Conservation (phyloP, 2,329 filamentous ascomycete species). For the Coniochaeta ligniaria region DNA sequence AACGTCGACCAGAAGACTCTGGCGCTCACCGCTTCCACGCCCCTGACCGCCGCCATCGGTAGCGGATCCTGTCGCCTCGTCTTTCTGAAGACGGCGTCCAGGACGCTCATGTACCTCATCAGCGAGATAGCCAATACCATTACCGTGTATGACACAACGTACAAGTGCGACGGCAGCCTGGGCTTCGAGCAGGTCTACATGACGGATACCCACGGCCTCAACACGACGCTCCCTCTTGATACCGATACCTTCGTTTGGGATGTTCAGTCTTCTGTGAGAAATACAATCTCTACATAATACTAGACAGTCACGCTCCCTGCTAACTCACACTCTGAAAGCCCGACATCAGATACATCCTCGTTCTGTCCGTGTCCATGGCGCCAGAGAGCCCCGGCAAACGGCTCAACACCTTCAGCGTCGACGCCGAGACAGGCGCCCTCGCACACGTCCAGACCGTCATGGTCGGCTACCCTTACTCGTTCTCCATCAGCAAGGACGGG, state of each 20-base stretch:
- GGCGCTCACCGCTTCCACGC: slow-evolving; percentile 27
- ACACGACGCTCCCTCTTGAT: slow-evolving; percentile 27
- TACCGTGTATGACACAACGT: slow-evolving; percentile 47
- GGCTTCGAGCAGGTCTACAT: slow-evolving; percentile 38
- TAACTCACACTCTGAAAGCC: slow-evolving; percentile 42
- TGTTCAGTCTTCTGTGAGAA: slow-evolving; percentile 48
- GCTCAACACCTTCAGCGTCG: slow-evolving; percentile 54
- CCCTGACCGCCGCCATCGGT: slow-evolving; percentile 38
- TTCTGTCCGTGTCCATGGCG: too few relatives aligned
- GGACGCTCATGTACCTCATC: slow-evolving; percentile 52
- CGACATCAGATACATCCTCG: slow-evolving; percentile 54
- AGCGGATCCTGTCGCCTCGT: slow-evolving; percentile 58
- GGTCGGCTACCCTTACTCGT: slow-evolving; percentile 61
- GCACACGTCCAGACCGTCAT: slow-evolving; percentile 46
- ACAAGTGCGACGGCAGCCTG: slow-evolving; percentile 33
- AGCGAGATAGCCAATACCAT: slow-evolving; percentile 54
- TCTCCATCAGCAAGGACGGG: slow-evolving; percentile 58
- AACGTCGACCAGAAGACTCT: slow-evolving; percentile 41
- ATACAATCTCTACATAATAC: background rate
- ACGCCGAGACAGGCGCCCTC: slow-evolving; percentile 45
- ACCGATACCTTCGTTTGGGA: slow-evolving; percentile 46
- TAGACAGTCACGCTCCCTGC: background rate
- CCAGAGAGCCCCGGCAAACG: slow-evolving; percentile 58
- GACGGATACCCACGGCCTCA: slow-evolving; percentile 40
- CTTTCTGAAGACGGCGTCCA: slow-evolving; percentile 40